Conservation (phyloP, 345 rosid genomes). For the Combretum micranthum region DNA sequence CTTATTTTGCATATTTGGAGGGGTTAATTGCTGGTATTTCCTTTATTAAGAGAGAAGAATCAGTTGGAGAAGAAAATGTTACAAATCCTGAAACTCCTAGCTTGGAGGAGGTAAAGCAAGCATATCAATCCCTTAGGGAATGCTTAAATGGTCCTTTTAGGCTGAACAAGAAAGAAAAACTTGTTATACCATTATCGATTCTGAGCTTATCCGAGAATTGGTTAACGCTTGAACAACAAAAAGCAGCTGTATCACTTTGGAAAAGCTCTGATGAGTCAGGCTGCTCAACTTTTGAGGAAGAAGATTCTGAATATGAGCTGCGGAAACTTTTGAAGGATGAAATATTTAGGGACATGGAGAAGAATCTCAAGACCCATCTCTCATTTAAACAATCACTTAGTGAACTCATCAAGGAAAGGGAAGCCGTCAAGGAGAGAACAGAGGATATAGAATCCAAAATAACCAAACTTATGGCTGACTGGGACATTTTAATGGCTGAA, state of each 20-base stretch:
- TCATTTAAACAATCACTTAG: neutral
- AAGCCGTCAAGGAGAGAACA: neutral
- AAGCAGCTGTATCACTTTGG: too few species aligned
- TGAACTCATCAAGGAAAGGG: neutral
- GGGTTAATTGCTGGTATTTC: too few species aligned
- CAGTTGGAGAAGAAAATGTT: neutral
- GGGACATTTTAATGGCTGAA: conserved; percentile 1
- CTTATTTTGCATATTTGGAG: too few species aligned
- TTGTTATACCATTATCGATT: neutral
- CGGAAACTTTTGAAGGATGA: neutral
- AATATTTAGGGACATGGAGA: conserved; percentile 1
- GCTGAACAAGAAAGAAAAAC: neutral
- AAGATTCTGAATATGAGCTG: conserved; percentile 9
- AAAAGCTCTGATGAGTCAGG: conserved; percentile 6
- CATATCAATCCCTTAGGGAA: neutral
- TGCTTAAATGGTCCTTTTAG: conserved; percentile 2
- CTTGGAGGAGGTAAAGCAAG: conserved; percentile 7
- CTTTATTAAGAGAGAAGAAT: neutral
- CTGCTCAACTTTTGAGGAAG: conserved; percentile 5
- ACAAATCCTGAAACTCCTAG: neutral
- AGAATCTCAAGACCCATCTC: neutral
- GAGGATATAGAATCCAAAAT: neutral
- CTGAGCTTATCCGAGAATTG: neutral
- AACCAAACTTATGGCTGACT: neutral
- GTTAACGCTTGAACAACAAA: conserved; percentile 4